Conservation (phyloP, 2,329 filamentous ascomycete species). For the Nemania sp. region DNA sequence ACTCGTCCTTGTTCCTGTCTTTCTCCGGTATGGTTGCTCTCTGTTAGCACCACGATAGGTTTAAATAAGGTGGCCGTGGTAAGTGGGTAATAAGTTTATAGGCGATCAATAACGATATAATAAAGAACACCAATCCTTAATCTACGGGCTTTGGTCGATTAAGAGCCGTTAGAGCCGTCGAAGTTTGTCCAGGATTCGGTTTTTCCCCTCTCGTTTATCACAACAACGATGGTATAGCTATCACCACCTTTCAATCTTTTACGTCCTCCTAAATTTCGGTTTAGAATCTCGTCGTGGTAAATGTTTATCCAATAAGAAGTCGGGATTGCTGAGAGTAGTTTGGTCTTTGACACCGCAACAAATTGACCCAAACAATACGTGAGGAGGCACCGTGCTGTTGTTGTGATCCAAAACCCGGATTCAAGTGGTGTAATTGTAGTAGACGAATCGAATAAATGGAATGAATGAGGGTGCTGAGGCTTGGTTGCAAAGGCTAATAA, state of each 20-base stretch:
- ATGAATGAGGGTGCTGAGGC: slow-evolving; percentile 4
- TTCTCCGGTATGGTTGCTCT: slow-evolving; percentile 20
- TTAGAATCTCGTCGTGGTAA: neutral
- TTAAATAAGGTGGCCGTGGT: slow-evolving; percentile 8
- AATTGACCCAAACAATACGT: slow-evolving; percentile 1
- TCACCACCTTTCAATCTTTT: slow-evolving; percentile 20
- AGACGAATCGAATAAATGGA: slow-evolving; percentile 19
- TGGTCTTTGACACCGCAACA: slow-evolving; percentile 1
- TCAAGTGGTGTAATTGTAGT: slow-evolving; percentile 19
- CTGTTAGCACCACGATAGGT: slow-evolving; percentile 19
- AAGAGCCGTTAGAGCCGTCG: slow-evolving; percentile 7
- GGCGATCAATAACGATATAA: neutral
- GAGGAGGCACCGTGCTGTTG: slow-evolving; percentile 9
- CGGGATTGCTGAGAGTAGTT: neutral
- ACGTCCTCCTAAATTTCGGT: neutral
- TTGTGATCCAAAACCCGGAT: slow-evolving; percentile 9
- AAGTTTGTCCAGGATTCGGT: slow-evolving; percentile 9
- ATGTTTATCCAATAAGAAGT: slow-evolving; percentile 3
- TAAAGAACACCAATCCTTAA: slow-evolving; percentile 1
- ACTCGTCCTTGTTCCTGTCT: slow-evolving; percentile 15
- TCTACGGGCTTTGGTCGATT: slow-evolving; percentile 1
- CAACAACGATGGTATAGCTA: slow-evolving; percentile 17
- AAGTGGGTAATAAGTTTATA: slow-evolving; percentile 5
- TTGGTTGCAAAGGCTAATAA: slow-evolving; percentile 21
- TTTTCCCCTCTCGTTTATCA: slow-evolving; percentile 6